Conservation (phyloP, 2,329 filamentous ascomycete species). For the Taxawa tesnikishii region DNA sequence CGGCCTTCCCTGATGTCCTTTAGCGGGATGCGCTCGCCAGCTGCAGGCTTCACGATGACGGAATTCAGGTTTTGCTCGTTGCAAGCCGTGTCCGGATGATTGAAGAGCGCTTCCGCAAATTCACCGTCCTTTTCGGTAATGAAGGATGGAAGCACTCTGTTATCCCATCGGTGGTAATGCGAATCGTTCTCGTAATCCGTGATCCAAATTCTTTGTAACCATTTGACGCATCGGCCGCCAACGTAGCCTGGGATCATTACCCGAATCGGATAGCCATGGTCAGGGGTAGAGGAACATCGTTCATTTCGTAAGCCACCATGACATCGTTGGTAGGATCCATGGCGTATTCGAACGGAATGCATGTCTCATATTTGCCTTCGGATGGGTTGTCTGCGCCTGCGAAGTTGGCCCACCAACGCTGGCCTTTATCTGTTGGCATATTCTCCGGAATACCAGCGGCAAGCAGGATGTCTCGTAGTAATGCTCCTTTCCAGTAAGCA, state of each 20-base stretch:
- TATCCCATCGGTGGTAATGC: conserved; percentile 39
- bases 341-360: conserved; percentile 35
- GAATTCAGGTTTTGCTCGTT: conserved; percentile 39
- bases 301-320: conserved; percentile 43
- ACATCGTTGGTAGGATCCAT: conserved; percentile 37
- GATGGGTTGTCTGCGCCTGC: conserved; percentile 35
- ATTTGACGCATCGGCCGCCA: conserved; percentile 30
- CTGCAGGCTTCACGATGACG: conserved; percentile 32
- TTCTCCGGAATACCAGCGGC: conserved; percentile 27
- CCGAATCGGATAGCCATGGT: conserved; percentile 32
- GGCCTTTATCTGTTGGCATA: conserved; percentile 10
- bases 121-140: conserved; percentile 37
- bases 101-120: conserved; percentile 34
- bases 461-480: conserved; percentile 33
- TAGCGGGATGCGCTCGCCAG: conserved; percentile 32
- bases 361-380: conserved; percentile 37
- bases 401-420: conserved; percentile 35
- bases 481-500: conserved; percentile 38
- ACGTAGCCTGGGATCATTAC: conserved; percentile 30
- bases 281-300: conserved; percentile 26
- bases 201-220: conserved; percentile 28
- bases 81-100: conserved; percentile 35
- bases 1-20: conserved; percentile 23
- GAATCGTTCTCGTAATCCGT: conserved; percentile 27
- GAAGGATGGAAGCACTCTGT: conserved; percentile 35